A percentile compares a stretch with the other conserved stretches of the same genome.
phyloP scores from a whole-genome alignment of 345 rosid species.

The Populus simonii region DNA sequence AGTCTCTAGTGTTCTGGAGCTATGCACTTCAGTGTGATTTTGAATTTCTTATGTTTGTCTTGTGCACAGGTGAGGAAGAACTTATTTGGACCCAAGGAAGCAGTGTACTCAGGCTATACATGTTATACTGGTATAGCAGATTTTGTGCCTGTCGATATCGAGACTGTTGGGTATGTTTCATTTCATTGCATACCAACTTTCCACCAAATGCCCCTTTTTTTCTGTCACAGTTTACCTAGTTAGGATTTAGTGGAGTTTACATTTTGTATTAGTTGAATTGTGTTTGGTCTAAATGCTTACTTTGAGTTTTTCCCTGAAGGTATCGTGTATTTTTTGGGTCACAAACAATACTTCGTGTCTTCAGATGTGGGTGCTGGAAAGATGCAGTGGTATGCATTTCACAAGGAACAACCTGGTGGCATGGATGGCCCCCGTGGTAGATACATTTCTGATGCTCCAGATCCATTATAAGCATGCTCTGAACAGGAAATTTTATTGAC shows the following conservation, averaged over 20 bases:
- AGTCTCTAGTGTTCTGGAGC: neutral
- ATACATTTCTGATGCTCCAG: slow-evolving; percentile 9
- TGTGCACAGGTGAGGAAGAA: slow-evolving; percentile 68
- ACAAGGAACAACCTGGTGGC: slow-evolving; percentile 80
- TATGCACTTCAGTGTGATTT: neutral
- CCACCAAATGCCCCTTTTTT: neutral
- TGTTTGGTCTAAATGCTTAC: slow-evolving; percentile 6
- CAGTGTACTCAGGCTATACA: slow-evolving; percentile 79
- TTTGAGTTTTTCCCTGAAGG: slow-evolving; percentile 34
- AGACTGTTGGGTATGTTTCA: slow-evolving; percentile 75
- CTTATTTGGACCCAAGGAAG: slow-evolving; percentile 72
- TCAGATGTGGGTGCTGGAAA: slow-evolving; percentile 96
- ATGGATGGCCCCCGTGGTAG: slow-evolving; percentile 62
- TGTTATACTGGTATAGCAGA: slow-evolving; percentile 96
- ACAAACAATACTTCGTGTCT: slow-evolving; percentile 94
- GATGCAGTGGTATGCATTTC: slow-evolving; percentile 99
- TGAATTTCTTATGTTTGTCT: neutral
- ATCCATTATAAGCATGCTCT: neutral
- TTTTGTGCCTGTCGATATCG: slow-evolving; percentile 86
- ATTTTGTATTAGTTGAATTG: neutral
- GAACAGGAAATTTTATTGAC: neutral
- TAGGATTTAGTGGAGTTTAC: neutral
- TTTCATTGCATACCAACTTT: slow-evolving; percentile 9
- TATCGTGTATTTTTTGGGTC: slow-evolving; percentile 93
- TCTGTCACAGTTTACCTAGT: neutral